Evolutionary conservation across 1,139 yeast species (phyloP).

Genomic region (Nematodospora anomalae): DNA sequence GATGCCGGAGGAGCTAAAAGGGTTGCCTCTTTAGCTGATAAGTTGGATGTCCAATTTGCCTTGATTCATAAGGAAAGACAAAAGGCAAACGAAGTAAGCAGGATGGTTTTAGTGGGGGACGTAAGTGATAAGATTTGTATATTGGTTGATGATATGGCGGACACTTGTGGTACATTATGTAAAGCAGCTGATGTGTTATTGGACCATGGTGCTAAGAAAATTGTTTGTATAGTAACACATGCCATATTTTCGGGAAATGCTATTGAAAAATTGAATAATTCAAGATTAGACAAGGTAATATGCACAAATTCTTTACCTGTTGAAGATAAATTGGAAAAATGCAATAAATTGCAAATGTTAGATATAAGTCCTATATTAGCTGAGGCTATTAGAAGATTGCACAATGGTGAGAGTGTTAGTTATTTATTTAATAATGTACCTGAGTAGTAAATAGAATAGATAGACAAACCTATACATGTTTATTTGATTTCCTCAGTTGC

Average conservation of each 20-base stretch:
- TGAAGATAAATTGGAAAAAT: slow-evolving; percentile 66
- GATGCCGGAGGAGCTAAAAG: slow-evolving; percentile 99
- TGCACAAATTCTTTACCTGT: slow-evolving; percentile 96
- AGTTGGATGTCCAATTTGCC: slow-evolving; percentile 90
- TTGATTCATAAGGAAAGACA: slow-evolving; percentile 96
- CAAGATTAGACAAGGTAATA: slow-evolving; percentile 75
- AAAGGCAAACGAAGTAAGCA: slow-evolving; percentile 88
- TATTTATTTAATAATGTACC: slow-evolving; percentile 77
- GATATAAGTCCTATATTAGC: slow-evolving; percentile 91
- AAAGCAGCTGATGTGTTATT: slow-evolving; percentile 92
- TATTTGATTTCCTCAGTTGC: slow-evolving; percentile 33
- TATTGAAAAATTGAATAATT: slow-evolving; percentile 74
- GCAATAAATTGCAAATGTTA: slow-evolving; percentile 76
- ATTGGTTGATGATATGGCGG: slow-evolving; percentile 97
- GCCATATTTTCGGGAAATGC: slow-evolving; percentile 92
- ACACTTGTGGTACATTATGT: slow-evolving; percentile 94
- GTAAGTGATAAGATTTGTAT: slow-evolving; percentile 85
- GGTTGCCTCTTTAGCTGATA: slow-evolving; percentile 93
- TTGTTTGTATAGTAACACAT: slow-evolving; percentile 94
- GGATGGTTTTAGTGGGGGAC: slow-evolving; percentile 97
- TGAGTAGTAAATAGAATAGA: no score
- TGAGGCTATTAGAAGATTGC: slow-evolving; percentile 94
- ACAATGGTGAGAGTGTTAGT: slow-evolving; percentile 94
- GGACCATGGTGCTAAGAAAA: slow-evolving; percentile 77
- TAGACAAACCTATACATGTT: slow-evolving; percentile 1